Evolutionary conservation across 257 asterid genomes (phyloP), one percentile per base, ranked within the genome.

Genomic region (Vinca minor): DNA sequence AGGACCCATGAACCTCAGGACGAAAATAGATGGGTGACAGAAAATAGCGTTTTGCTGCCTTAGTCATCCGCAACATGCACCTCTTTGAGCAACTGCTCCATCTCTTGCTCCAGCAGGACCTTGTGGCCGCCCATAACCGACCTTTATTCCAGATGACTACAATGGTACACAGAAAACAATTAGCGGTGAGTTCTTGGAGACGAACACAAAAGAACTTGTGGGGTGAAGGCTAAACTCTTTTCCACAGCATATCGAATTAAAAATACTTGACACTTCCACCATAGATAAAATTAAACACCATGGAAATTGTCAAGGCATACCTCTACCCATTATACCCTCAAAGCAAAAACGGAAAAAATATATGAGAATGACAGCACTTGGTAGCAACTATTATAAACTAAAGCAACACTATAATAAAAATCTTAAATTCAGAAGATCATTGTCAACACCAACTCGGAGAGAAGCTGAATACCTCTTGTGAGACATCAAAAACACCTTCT

Each of bases 91-190:
- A 52, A 83, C 85, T 21, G 90, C 63, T 61, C 88, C 88, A 64
- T 80, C 91, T 74, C 89, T 79, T 41, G 77, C 79, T 59, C 89
- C 87, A 9, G 82, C 69, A 4, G 71, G 69, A 61, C 87, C n/a
- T n/a, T n/a, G n/a, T n/a, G n/a, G n/a, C n/a, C n/a, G n/a, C n/a
- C 93, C 90, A 50, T 81, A 79, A 38, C 95, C 95, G 29, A 87
- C 77, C 81, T 82, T 87, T 64, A 87, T 87, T 47, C 95, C 94
- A 31, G 88, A 87, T 34, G 91, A 79, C 95, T 87, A 83, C 78
- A 75, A 50, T 48, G 56, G 9, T 29, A 72, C n/a, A 18, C 2
- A 64, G 68, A 20, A 44, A 23, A 56, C 38, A 5, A 70, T 18
- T 7, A 25, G 47, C 21, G 34, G 5, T 55, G 23, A 29, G 60